Base-by-base conservation (phyloP, 139 green algal species). In the Auxenochlorella protothecoides region DNA sequence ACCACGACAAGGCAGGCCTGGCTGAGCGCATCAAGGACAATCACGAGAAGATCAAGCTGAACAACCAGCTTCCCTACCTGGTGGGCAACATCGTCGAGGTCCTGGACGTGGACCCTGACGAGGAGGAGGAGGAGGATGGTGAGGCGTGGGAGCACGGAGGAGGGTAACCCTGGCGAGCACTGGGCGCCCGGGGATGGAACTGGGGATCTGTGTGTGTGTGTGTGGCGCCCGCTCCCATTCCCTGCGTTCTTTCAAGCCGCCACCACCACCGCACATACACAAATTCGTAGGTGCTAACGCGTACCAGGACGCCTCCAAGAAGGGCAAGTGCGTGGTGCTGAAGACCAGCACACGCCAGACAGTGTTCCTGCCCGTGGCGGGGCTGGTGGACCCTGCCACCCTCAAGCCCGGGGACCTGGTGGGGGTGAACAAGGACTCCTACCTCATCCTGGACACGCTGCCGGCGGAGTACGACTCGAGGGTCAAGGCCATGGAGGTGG, bases 341-440 rank as follows among this genome's bases (percentile, higher is more conserved):
- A 99, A 99, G 77, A 99, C 95, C 3, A 93, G 86, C 56, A 98
- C 95, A 2, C 85, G 95, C 14, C 92, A 97, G 70, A 99, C 95
- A 2, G 95, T 99, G 63, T 99, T 99, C 79, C 76, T 99, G 77
- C 95, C 95, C 27, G 93, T 99, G 52, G 88, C 97, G 15, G 94
- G 94, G 0, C 81, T 99, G 27, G 94, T 99, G n/a, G 93, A 98
- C 71, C 75, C 94, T 2, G 82, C 87, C 9, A 77, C 74, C 14
- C 77, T 98, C 6, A 92, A 92, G 73, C 93, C 93, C 7, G 86
- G 82, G 6, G 93, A 98, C 78, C 81, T 98, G 73, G 93, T 99
- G n/a, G 94, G 94, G 10, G 94, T 97, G 54, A 99, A 99, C 87
- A 99, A 99, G 83, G 95, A 99, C 88, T 92, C 80, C 67, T 99